Evolutionary conservation across 1,284 basidiomycete genomes (phyloP), one percentile per base, ranked within the genome.

Genomic region (Pterulicium gracile): DNA sequence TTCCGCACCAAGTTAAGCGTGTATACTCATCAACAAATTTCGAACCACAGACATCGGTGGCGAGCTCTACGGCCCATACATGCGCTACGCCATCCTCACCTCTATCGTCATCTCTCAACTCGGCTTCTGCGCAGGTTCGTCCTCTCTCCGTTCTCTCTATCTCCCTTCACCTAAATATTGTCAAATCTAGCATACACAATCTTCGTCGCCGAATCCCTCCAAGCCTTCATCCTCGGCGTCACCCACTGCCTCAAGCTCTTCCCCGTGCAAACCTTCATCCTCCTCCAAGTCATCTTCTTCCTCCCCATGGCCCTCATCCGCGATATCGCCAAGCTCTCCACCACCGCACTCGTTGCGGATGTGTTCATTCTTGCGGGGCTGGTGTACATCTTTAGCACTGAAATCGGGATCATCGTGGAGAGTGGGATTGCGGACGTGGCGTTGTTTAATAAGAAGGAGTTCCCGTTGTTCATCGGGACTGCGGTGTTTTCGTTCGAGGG

Each of bases 401-500:
- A 97, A 62, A 67, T 86, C 44, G 65, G 66, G 0, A 69, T 87
- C 22, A 75, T 96, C 49, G 69, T 70, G 0, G 58, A 73, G 3
- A 62, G 72, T 14, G 93, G 93, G 2, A 63, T 88, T 13, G 86
- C 89, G n/a, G 78, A 95, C 50, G 79, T 98, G 34, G 73, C 79
- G 54, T 55, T 90, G 62, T 98, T 98, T 69, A 99, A 98, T 66
- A 62, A 77, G 3, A 82, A 80, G 57, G 82, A 88, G 52, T 98
- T 93, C 69, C 85, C 95, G 0, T 67, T 98, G 17, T 78, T 98
- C 51, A 89, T 98, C 52, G 96, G 92, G 19, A 98, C 96, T 14
- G 95, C 95, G 3, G 95, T 98, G 18, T 98, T 98, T 62, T 93
- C 96, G 0, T 99, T 98, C 54, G 96, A 98, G 64, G 95, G 95